Conservation (phyloP, 208 protist species). For the Crithidia mellificae region DNA sequence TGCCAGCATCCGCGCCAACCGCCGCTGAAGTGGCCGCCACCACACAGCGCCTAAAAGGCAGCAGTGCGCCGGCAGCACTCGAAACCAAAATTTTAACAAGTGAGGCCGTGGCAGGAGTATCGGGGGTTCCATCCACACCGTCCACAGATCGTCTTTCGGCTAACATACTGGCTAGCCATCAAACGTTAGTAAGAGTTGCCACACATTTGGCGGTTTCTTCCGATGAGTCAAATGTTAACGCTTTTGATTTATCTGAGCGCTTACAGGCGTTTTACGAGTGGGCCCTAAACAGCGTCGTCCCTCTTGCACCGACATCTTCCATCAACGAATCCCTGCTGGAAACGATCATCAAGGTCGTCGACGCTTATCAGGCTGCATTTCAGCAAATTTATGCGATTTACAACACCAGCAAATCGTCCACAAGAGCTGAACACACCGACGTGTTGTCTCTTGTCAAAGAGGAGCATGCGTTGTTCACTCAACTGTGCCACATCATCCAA, state of each 20-base stretch:
- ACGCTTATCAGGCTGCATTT: slow-evolving; percentile 12
- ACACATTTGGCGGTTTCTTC: not conserved
- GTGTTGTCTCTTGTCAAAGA: not conserved
- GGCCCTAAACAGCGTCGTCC: slow-evolving; percentile 4
- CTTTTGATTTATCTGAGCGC: not conserved
- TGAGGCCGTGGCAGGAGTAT: not conserved
- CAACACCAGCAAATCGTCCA: not conserved
- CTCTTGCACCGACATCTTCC: slow-evolving; percentile 2
- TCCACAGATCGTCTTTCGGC: not conserved
- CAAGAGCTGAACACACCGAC: not conserved
- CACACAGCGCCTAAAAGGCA: not conserved
- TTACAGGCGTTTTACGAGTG: slow-evolving; percentile 28
- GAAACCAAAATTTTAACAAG: not conserved
- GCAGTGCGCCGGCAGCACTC: not conserved
- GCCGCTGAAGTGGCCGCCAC: not conserved
- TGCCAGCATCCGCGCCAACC: slow-evolving; percentile 6
- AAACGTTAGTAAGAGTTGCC: not conserved
- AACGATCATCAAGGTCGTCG: slow-evolving; percentile 16
- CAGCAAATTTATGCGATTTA: not conserved
- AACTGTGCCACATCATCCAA: too few relatives aligned
- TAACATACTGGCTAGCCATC: not conserved
- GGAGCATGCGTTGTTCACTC: too few relatives aligned
- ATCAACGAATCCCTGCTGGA: slow-evolving; percentile 2
- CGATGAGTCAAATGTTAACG: slow-evolving; percentile 1
- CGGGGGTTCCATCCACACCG: not conserved